Percentiles rank a stretch among this genome's conserved stretches.
Evolutionary conservation across 73 alveolate species (phyloP).

Genomic region (Breviolum minutum): DNA sequence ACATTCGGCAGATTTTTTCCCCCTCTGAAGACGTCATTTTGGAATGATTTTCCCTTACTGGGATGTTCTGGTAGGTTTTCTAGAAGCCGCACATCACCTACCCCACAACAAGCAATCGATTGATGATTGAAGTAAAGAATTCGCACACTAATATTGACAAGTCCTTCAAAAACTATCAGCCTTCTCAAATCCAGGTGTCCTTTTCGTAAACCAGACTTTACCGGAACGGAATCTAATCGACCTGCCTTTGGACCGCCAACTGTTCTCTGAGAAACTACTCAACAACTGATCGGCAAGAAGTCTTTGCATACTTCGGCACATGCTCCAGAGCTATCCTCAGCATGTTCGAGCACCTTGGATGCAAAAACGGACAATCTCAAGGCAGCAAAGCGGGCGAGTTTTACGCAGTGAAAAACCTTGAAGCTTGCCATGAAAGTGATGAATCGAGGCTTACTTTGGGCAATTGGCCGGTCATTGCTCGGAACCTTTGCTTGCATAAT

Average conservation of each 20-base stretch:
- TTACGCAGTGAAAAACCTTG: background rate
- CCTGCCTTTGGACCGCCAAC: background rate
- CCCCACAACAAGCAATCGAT: too few species aligned
- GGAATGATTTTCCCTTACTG: background rate
- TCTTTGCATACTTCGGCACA: slow-evolving; percentile 82
- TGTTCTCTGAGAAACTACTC: background rate
- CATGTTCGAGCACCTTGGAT: slow-evolving; percentile 87
- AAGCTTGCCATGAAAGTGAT: background rate
- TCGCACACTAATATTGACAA: too few species aligned
- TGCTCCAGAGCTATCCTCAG: slow-evolving; percentile 83
- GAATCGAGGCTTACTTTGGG: slow-evolving; percentile 46
- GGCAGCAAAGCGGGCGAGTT: background rate
- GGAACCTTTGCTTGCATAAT: background rate
- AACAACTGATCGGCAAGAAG: slow-evolving; percentile 44
- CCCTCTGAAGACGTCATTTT: background rate
- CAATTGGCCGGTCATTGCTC: slow-evolving; percentile 79
- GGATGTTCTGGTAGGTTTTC: too few species aligned
- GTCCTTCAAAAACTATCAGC: too few species aligned
- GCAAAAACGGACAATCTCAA: too few species aligned
- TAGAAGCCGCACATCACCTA: too few species aligned
- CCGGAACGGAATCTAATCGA: too few species aligned
- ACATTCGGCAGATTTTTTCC: background rate
- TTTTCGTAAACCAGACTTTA: too few species aligned
- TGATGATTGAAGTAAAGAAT: too few species aligned
- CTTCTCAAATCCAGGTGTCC: background rate